Evolutionary conservation across 2,329 filamentous ascomycete genomes (phyloP).

Genomic region (Cytospora paraplurivora): DNA sequence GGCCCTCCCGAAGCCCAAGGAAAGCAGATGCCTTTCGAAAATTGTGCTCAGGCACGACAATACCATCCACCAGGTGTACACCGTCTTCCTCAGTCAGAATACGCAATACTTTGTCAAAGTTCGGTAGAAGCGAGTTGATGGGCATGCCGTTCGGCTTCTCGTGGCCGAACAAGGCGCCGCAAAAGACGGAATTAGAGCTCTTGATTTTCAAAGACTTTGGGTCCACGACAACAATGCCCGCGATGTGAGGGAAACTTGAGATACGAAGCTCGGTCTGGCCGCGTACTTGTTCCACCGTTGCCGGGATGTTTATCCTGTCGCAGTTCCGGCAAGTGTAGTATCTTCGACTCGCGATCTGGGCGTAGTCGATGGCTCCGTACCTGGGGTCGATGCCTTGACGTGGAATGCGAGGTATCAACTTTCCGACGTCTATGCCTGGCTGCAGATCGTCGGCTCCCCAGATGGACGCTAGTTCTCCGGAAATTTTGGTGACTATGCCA

Average conservation of each 20-base stretch:
- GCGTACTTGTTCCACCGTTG: conserved; percentile 73
- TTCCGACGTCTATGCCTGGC: conserved; percentile 72
- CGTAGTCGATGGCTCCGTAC: conserved; percentile 76
- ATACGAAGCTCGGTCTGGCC: conserved; percentile 74
- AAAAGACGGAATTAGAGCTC: conserved; percentile 95
- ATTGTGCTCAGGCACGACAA: conserved; percentile 93
- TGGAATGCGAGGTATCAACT: conserved; percentile 80
- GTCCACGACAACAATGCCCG: conserved; percentile 92
- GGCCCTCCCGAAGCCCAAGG: conserved; percentile 80
- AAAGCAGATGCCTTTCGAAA: conserved; percentile 88
- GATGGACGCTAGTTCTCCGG: conserved; percentile 79
- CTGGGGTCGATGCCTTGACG: conserved; percentile 70
- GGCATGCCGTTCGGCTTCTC: conserved; percentile 78
- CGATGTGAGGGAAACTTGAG: conserved; percentile 95
- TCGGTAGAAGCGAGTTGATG: conserved; percentile 80
- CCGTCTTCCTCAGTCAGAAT: conserved; percentile 86
- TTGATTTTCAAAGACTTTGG: conserved; percentile 76
- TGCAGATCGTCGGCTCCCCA: conserved; percentile 75
- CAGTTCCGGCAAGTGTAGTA: conserved; percentile 85
- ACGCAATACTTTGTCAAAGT: conserved; percentile 80
- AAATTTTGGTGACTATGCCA: conserved; percentile 68
- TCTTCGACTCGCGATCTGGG: conserved; percentile 68
- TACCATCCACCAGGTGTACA: conserved; percentile 82
- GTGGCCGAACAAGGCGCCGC: conserved; percentile 87
- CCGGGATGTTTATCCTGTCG: conserved; percentile 78